Base-by-base conservation (phyloP, 2,329 filamentous ascomycete species). In the Dothideomycetes sp. region DNA sequence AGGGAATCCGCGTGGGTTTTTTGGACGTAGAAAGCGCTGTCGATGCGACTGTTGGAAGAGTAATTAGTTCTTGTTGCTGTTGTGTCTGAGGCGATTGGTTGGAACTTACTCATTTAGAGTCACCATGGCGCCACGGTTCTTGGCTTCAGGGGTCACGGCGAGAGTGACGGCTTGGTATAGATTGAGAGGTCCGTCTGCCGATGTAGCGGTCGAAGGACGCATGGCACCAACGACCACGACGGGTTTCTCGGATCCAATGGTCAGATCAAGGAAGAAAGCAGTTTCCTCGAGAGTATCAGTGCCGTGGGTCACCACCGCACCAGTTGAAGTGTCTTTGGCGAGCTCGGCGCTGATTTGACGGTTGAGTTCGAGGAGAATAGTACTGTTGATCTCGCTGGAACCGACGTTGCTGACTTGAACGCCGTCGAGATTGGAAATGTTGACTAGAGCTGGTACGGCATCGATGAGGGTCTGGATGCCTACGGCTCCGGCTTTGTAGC, bases 261-360 rank as follows among this genome's bases (percentile, higher is more conserved):
- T 76, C 3, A 73, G 58, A 47, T 79, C 71, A 7, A 80, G 60
- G 60, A 78, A 79, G 61, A 80, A 79, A 7, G 75, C 72, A 1
- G 72, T 71, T 55, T 80, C 76, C 50, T 80, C 76, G 1, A 81
- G 63, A 0, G 74, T 78, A 50, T 82, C 78, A 7, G 78, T 81
- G 33, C 78, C 77, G 50, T 81, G 77, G 1, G 77, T 80, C 39
- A 82, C 61, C 5, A 80, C 72, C 5, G 70, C 72, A 24, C 74
- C 58, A 8, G 56, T 50, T 27, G 67, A 55, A 1, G 61, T 58
- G 1, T 55, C 52, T 43, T 63, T 63, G 18, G 67, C 64, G 4
- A 76, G 60, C 41, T 71, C 69, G 10, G 51, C 49, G 41, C 72
- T 69, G 38, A 77, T 68, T 41, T 62, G 57, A 17, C 68, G 60